phyloP scores from a whole-genome alignment of 768 basidiomycete genomes.

The Suillus alpinus region DNA sequence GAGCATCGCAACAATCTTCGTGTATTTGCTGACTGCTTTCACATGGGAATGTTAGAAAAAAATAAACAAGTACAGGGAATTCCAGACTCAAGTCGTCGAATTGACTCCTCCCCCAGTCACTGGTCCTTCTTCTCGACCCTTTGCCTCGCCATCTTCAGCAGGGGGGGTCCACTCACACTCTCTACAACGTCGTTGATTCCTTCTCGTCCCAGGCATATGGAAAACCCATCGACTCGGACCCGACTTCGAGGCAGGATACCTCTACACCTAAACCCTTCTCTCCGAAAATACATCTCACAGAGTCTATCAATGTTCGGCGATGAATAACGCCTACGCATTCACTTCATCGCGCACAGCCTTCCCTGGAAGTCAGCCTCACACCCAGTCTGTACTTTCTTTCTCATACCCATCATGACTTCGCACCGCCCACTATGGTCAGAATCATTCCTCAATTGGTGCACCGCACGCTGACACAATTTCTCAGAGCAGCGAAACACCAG shows the following conservation, averaged over 20 bases:
- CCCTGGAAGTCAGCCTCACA: conserved; percentile 13
- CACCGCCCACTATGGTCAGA: conserved; percentile 26
- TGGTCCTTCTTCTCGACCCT: conserved; percentile 4
- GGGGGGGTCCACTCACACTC: not conserved
- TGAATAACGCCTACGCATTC: conserved; percentile 6
- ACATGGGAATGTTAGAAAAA: too few species aligned
- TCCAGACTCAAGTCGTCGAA: conserved; percentile 14
- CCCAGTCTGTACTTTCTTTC: too few species aligned
- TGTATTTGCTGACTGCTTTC: too few species aligned
- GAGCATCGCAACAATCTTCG: too few species aligned
- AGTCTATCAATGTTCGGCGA: conserved; percentile 1
- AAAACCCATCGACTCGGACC: conserved; percentile 6
- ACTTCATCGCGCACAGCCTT: conserved; percentile 5
- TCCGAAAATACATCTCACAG: conserved; percentile 11
- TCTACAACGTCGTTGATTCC: conserved; percentile 5
- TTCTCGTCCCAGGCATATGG: conserved; percentile 9
- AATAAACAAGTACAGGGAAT: too few species aligned
- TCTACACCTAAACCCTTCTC: conserved; percentile 16
- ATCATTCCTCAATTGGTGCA: not conserved
- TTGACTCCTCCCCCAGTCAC: not conserved
- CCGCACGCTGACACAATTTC: conserved; percentile 8
- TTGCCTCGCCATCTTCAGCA: conserved; percentile 1
- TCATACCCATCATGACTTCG: conserved; percentile 10
- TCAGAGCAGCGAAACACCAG: conserved; percentile 25
- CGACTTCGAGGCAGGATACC: conserved; percentile 11